Conservation (phyloP, 129 eudicot species). For the Cynara cardunculus region DNA sequence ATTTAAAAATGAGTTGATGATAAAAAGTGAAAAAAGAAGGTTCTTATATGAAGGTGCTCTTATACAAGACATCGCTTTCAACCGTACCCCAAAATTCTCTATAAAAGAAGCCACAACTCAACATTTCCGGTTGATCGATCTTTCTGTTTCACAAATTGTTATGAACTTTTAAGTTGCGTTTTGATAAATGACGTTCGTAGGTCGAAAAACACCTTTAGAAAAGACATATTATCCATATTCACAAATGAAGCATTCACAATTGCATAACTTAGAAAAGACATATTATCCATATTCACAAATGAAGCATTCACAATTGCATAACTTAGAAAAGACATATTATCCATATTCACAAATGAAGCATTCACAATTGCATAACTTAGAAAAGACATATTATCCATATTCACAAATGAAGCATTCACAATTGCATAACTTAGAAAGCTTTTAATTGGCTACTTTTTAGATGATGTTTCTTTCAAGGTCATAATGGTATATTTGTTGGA, state of each 20-base stretch:
- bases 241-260: too few relatives aligned
- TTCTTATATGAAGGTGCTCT: too few relatives aligned
- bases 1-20: too few relatives aligned
- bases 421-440: background rate
- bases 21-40: too few relatives aligned
- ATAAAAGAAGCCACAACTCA: too few relatives aligned
- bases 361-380: background rate
- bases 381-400: background rate
- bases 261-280: too few relatives aligned
- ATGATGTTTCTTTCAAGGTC: background rate
- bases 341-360: background rate
- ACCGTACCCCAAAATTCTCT: too few relatives aligned
- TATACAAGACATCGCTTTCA: too few relatives aligned
- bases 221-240: too few relatives aligned
- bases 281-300: background rate
- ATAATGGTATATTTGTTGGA: constrained; percentile 51
- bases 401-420: background rate
- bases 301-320: background rate
- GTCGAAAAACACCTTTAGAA: background rate
- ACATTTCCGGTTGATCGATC: too few relatives aligned
- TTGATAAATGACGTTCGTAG: background rate
- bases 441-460: background rate
- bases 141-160: too few relatives aligned
- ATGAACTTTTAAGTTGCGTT: background rate
- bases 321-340: background rate